Evolutionary conservation across 2,329 filamentous ascomycete species (phyloP), one percentile per base, ranked within the genome.

Genomic region (Trichoderma sp.): DNA sequence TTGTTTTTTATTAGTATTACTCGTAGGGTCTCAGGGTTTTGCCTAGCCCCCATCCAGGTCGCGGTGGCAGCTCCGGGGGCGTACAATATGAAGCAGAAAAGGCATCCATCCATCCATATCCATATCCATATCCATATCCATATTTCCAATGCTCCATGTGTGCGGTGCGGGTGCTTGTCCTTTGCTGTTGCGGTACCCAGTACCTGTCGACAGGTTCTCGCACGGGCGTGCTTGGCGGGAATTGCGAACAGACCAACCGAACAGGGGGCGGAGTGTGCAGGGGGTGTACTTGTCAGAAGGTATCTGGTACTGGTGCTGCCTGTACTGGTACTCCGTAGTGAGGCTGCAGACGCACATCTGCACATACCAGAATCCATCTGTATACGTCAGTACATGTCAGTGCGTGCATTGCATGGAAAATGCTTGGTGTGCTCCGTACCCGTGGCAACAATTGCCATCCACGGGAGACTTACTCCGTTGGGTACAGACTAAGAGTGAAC

Each of bases 351-450:
- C 28, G 28, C 50, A 57, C 20, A 8, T 50, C 36, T 26, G 61
- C 36, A 55, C 55, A 68, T 32, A 43, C 28, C 57, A 59, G 57
- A 53, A 53, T 53, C 30, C 17, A 11, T 59, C 57, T 12, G 28
- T 53, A 23, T 23, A 20, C 53, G 66, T 68, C 66, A 59, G 66
- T 59, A 59, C 66, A 34, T 68, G 66, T 47, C 28, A 12, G 26
- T 50, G 36, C 39, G 17, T 20, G 61, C 61, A 28, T 53, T 53
- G 47, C 47, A 53, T 53, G 47, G 47, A 4, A 53, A 53, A 53
- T 53, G 47, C 47, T 12, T 53, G 47, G 47, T 53, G 47, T 50
- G 43, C 36, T 47, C 17, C n/a, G 47, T 53, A 23, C 47, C 47
- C 20, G 47, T 53, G 20, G 47, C 47, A 53, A 53, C 47, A 12